phyloP scores from a whole-genome alignment of 306 rosid species.

The Albizia julibrissin region DNA sequence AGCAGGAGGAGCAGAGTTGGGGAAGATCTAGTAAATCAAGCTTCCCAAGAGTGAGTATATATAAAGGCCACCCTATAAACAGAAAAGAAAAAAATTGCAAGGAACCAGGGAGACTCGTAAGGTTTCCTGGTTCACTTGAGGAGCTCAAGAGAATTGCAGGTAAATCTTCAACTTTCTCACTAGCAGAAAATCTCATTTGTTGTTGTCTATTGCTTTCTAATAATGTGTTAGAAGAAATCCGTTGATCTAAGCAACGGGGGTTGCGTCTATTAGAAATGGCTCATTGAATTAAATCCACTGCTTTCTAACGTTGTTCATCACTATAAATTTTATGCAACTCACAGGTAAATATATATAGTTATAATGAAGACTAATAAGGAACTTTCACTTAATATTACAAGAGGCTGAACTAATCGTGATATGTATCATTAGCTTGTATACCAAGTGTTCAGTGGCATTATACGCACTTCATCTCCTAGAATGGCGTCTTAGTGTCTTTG shows the following conservation, averaged over 20 bases:
- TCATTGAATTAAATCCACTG: no score
- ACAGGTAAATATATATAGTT: neutral
- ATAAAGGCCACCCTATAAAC: conserved; percentile 68
- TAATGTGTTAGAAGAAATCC: neutral
- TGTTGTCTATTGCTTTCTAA: neutral
- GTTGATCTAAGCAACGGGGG: neutral
- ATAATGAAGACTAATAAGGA: neutral
- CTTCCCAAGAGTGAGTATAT: conserved; percentile 69
- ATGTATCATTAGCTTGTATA: neutral
- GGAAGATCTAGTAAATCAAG: conserved; percentile 38
- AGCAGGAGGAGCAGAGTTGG: conserved; percentile 35
- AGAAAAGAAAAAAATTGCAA: conserved; percentile 51
- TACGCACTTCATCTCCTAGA: neutral
- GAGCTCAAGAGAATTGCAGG: conserved; percentile 84
- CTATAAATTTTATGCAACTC: neutral
- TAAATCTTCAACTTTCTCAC: conserved; percentile 30
- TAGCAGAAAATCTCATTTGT: neutral
- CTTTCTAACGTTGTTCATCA: neutral
- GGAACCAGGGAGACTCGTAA: conserved; percentile 76
- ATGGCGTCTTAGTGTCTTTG: neutral
- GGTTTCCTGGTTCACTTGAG: conserved; percentile 71
- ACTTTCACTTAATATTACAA: neutral
- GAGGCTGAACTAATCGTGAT: neutral
- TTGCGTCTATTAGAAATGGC: neutral
- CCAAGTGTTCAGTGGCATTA: neutral